phyloP scores from a whole-genome alignment of 371 early-diverging fungal species.

The Mortierella polycephala region DNA sequence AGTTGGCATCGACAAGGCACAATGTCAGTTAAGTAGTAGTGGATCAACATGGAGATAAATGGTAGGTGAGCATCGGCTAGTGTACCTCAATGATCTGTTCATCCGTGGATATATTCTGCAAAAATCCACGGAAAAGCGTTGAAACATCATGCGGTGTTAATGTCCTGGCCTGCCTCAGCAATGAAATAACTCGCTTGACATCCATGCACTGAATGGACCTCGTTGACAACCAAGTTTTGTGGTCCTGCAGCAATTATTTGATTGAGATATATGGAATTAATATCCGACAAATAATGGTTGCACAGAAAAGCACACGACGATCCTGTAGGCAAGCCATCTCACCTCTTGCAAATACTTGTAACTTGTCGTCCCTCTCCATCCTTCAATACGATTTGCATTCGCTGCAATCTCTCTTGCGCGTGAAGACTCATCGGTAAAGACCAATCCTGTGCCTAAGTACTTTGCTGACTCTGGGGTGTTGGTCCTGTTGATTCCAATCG shows the following conservation, averaged over 20 bases:
- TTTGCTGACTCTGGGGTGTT: constrained; percentile 54
- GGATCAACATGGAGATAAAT: not conserved
- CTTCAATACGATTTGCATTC: constrained; percentile 85
- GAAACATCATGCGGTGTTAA: constrained; percentile 74
- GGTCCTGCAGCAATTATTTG: constrained; percentile 57
- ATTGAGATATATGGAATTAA: too few relatives aligned
- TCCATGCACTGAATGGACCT: constrained; percentile 75
- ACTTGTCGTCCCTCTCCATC: constrained; percentile 79
- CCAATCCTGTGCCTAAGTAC: constrained; percentile 75
- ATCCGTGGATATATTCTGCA: constrained; percentile 71
- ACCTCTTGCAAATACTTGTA: constrained; percentile 75
- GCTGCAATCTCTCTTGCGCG: constrained; percentile 72
- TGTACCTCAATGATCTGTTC: constrained; percentile 84
- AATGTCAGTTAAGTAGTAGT: not conserved
- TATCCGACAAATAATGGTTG: too few relatives aligned
- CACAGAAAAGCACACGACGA: not conserved
- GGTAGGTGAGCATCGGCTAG: not conserved
- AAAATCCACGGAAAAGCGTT: constrained; percentile 73
- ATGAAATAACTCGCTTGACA: constrained; percentile 72
- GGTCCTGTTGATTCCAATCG: constrained; percentile 62
- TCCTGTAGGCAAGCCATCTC: constrained; percentile 8
- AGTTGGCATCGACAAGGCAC: not conserved
- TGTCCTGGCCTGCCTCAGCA: constrained; percentile 66
- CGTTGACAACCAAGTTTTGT: constrained; percentile 60
- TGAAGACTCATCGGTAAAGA: constrained; percentile 75